Evolutionary conservation across 1,139 yeast species (phyloP).

Genomic region (Yamadazyma kanchanaburiensis): DNA sequence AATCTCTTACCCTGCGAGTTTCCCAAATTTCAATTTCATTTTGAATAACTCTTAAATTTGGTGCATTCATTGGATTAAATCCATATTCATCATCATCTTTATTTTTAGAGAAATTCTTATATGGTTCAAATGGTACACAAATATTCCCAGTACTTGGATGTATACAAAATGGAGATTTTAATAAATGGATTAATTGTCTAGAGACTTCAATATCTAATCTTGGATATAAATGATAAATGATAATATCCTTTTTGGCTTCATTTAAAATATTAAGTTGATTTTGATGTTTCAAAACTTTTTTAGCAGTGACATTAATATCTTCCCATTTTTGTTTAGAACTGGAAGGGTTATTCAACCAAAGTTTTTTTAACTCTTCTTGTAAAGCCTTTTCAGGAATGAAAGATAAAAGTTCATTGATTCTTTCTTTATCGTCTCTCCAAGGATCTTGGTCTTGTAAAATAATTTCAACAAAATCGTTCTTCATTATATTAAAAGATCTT

Average conservation of each 20-base stretch:
- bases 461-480: constrained; percentile 58
- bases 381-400: constrained; percentile 60
- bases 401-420: constrained; percentile 54
- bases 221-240: constrained; percentile 81
- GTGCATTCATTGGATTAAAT: constrained; percentile 80
- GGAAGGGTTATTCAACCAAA: constrained; percentile 38
- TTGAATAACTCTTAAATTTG: constrained; percentile 64
- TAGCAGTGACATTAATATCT: constrained; percentile 66
- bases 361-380: constrained; percentile 47
- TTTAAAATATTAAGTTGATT: constrained; percentile 42
- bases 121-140: constrained; percentile 87
- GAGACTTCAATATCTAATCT: constrained; percentile 93
- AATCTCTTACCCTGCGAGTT: constrained; percentile 24
- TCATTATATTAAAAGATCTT: constrained; percentile 68
- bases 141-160: constrained; percentile 98
- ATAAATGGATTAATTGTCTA: constrained; percentile 81
- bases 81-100: constrained; percentile 41
- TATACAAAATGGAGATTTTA: constrained; percentile 96
- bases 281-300: constrained; percentile 42
- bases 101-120: constrained; percentile 31
- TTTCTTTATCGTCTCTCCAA: constrained; percentile 41
- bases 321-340: constrained; percentile 66
- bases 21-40: constrained; percentile 50
- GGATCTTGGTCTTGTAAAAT: constrained; percentile 85
- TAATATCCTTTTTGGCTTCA: constrained; percentile 82